phyloP scores from a whole-genome alignment of 345 rosid species.

The Syzygium aqueum region DNA sequence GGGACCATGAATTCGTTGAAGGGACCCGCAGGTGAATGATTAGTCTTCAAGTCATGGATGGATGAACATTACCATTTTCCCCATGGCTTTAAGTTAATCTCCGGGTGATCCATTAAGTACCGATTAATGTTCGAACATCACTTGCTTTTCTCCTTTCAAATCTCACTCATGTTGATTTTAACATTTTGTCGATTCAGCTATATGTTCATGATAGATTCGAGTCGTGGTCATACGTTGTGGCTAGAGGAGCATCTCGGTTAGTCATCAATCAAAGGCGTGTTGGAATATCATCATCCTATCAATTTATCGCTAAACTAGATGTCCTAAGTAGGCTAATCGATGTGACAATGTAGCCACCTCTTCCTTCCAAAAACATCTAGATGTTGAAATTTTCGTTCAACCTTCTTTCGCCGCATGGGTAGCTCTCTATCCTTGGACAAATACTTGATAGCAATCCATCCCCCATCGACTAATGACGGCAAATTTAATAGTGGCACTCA shows the following conservation, averaged over 20 bases:
- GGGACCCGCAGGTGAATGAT: not conserved
- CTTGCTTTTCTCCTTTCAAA: not conserved
- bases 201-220: not conserved
- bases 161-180: not conserved
- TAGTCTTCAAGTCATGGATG: not conserved
- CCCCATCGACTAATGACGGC: not conserved
- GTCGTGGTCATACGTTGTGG: not conserved
- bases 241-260: not conserved
- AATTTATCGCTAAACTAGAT: accelerated
- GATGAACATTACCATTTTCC: not conserved
- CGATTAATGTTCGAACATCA: not conserved
- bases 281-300: not conserved
- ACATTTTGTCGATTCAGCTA: not conserved
- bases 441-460: not conserved
- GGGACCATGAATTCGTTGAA: not conserved
- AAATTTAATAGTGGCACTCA: not conserved
- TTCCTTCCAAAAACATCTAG: not conserved
- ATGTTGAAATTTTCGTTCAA: not conserved
- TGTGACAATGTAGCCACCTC: not conserved
- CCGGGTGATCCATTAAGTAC: not conserved
- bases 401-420: not conserved
- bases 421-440: not conserved
- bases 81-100: not conserved
- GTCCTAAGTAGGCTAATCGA: not conserved
- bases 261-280: not conserved